Base-by-base conservation (phyloP, 192 early-diverging fungal genomes). In the Podila epicladia region DNA sequence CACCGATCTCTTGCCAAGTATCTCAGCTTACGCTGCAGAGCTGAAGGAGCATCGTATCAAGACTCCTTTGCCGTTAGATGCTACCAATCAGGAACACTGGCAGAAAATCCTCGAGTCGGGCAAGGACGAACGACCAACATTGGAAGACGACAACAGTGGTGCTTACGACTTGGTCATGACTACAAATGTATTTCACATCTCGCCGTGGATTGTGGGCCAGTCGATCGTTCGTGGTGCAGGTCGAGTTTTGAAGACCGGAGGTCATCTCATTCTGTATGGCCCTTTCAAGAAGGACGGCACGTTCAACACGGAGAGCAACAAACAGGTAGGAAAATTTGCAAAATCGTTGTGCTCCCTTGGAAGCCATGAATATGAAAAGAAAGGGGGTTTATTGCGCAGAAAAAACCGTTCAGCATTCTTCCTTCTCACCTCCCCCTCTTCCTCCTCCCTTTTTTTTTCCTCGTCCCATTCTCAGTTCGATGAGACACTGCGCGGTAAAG, bases 151-250 rank as follows among this genome's bases (percentile, higher is more conserved):
- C 5, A 9, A 0, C 11, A n/a, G 7, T 59, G 37, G 32, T 9
- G 24, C 35, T 22, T 80, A 69, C 28, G 77, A 80, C 55, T 8
- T 80, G 57, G 69, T 80, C 2, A 15, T 80, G 31, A 65, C 71
- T 1, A 80, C 77, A 8, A 80, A 80, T 49, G 77, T 80, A 5
- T 73, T 80, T 20, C 77, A 80, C 49, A 80, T 80, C 9, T 80
- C 77, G 19, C 77, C 77, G 9, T 80, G 70, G 77, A 60, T 73
- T n/a, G 77, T 80, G 8, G 65, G 71, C 0, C 58, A 73, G 58
- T 80, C 71, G 7, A 80, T 80, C 7, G 55, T 75, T 35, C 65
- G 65, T 45, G 73, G 66, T 29, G 66, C 73, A 9, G 66, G 73
- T 5, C 73, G 51, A 48, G n/a, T 64, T 19, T 35, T 69, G 28